phyloP scores from a whole-genome alignment of 2,329 filamentous ascomycete species.

The Colletotrichum simmondsii region DNA sequence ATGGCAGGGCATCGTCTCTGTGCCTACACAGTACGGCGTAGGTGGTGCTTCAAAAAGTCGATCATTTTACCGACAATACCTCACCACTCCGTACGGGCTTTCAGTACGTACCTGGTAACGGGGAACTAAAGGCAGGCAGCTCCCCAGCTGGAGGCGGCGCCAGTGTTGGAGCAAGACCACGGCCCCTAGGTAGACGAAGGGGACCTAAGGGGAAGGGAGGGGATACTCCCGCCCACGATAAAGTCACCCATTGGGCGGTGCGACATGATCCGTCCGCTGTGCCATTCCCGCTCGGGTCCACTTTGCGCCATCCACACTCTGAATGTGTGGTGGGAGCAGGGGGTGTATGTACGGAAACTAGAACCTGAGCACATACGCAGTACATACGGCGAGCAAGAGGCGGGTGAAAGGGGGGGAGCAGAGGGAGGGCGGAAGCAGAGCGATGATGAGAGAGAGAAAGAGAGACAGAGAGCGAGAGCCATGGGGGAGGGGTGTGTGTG shows the following conservation, averaged over 20 bases:
- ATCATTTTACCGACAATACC: not conserved
- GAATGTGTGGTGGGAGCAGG: not conserved
- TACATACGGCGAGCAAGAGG: not conserved
- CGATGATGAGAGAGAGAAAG: not conserved
- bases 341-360: not conserved
- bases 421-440: not conserved
- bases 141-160: constrained; percentile 1
- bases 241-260: constrained; percentile 29
- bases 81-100: not conserved
- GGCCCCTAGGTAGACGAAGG: constrained; percentile 8
- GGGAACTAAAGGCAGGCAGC: not conserved
- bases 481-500: not conserved
- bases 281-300: constrained; percentile 30
- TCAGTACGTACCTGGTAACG: not conserved
- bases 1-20: not conserved
- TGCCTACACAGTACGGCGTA: not conserved
- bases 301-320: constrained; percentile 17
- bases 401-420: not conserved
- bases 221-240: constrained; percentile 21
- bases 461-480: not conserved
- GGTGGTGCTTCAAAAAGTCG: not conserved
- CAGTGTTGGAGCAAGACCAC: not conserved
- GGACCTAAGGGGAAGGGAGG: constrained; percentile 23
- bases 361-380: not conserved
- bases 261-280: constrained; percentile 34